These are phyloP conservation scores for Ascochyta koolunga DNA, from an alignment of 2,329 filamentous ascomycete species.

Conservation along the genomic window DNA sequence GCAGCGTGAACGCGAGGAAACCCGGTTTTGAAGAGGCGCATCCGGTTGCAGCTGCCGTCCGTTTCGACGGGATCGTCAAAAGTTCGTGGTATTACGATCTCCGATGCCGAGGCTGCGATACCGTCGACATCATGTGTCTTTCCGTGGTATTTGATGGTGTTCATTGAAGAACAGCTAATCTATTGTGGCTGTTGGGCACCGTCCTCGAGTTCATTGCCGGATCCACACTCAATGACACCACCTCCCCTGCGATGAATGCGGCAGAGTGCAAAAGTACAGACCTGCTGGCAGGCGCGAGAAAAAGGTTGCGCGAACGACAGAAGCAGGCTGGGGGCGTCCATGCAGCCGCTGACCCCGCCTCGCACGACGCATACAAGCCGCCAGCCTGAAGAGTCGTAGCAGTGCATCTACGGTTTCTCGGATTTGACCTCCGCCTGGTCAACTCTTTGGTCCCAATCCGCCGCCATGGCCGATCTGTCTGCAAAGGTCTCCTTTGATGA, in stretches of 20 bases:
- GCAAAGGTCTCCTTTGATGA: constrained; percentile 14
- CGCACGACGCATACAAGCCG: neutral
- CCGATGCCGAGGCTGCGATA: neutral
- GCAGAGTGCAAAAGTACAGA: constrained; percentile 2
- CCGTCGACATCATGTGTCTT: neutral
- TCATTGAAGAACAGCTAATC: neutral
- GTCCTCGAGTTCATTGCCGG: too few relatives aligned
- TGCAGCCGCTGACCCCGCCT: constrained; percentile 13
- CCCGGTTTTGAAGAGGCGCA: constrained; percentile 28
- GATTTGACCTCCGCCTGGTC: neutral
- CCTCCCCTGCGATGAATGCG: neutral
- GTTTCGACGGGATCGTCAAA: neutral
- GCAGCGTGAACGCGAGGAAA: constrained; percentile 23
- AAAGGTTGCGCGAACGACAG: neutral
- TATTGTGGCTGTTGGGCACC: too few relatives aligned
- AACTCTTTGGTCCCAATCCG: neutral
- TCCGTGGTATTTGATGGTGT: neutral
- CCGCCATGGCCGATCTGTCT: constrained; percentile 12
- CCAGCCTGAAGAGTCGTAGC: neutral
- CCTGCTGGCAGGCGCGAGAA: neutral
- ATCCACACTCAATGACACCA: neutral
- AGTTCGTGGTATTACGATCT: too few relatives aligned
- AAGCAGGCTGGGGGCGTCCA: constrained; percentile 8
- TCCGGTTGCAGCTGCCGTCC: constrained; percentile 21
- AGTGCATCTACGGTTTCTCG: neutral